Evolutionary conservation across 225 moss, liverwort and hornwort species (phyloP), one percentile per base, ranked within the genome.

Genomic region (Pleurozium schreberi): DNA sequence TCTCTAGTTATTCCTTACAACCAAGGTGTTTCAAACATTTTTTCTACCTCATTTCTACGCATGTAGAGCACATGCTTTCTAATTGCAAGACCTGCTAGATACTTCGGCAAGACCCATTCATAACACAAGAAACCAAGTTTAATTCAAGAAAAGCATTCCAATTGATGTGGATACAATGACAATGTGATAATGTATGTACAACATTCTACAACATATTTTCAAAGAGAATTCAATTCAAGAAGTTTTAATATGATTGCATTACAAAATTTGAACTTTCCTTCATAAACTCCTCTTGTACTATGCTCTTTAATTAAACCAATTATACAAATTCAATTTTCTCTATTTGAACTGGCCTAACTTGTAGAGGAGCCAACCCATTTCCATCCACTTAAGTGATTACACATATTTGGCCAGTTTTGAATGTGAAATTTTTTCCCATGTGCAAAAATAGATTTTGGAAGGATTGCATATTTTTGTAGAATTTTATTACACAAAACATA

Each of bases 261-360:
- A 18, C 5, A 31, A 42, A 45, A 74, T 30, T 30, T 47, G 11
- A 74, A 31, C 11, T 47, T 2, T 31, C 11, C 0, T 33, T 33
- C 5, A 49, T 11, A 47, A 7, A 18, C 6, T 4, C 31, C 19
- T 31, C 18, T 74, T 0, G 0, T 2, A 18, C 2, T 18, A 18
- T 30, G 4, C 2, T 49, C 7, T 33, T 75, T 13, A 34, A 34
- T 13, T 3, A 5, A n/a, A n/a, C n/a, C n/a, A 50, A 34, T 75
- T 20, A 20, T 0, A 36, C 22, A 22, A 76, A 52, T 22, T 36
- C 14, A 36, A 36, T 13, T 5, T 76, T 22, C 3, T 52, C 8
- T 52, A 14, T 3, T 52, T 22, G 3, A 36, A 34, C 1, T 75
- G 0, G 2, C 12, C 5, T 13, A 22, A 21, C 1, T 13, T n/a